Conservation (phyloP, 2,329 filamentous ascomycete genomes). For the Cordyceps tenuipes region DNA sequence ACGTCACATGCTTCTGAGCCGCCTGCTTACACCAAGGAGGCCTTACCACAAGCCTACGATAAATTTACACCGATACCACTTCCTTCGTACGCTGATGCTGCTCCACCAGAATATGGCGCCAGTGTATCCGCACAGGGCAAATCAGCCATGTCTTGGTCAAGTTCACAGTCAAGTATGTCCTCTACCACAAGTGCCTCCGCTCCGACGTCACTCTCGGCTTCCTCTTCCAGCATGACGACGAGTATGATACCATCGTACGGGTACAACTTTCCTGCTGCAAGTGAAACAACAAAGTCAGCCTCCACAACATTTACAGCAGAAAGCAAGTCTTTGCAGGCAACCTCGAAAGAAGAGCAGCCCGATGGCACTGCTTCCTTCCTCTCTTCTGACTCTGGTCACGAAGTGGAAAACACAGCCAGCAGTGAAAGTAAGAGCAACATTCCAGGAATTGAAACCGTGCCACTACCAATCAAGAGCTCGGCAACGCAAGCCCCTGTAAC, state of each 20-base stretch:
- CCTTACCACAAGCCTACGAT: slow-evolving; percentile 1
- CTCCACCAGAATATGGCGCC: not conserved
- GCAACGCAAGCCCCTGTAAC: not conserved
- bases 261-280: not conserved
- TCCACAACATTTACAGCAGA: not conserved
- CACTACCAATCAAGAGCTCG: not conserved
- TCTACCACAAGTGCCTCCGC: not conserved
- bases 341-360: not conserved
- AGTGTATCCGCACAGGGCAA: not conserved
- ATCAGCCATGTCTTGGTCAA: not conserved
- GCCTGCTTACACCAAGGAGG: not conserved
- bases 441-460: slow-evolving; percentile 3
- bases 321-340: not conserved
- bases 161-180: not conserved
- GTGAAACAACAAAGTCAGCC: not conserved
- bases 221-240: not conserved
- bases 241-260: not conserved
- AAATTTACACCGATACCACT: not conserved
- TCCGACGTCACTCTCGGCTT: not conserved
- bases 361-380: not conserved
- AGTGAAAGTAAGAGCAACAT: slow-evolving; percentile 1
- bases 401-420: slow-evolving; percentile 1
- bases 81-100: not conserved
- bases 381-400: not conserved
- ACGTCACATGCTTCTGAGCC: not conserved